Base-by-base conservation (phyloP, 306 rosid species). In the Cajanus cajan region DNA sequence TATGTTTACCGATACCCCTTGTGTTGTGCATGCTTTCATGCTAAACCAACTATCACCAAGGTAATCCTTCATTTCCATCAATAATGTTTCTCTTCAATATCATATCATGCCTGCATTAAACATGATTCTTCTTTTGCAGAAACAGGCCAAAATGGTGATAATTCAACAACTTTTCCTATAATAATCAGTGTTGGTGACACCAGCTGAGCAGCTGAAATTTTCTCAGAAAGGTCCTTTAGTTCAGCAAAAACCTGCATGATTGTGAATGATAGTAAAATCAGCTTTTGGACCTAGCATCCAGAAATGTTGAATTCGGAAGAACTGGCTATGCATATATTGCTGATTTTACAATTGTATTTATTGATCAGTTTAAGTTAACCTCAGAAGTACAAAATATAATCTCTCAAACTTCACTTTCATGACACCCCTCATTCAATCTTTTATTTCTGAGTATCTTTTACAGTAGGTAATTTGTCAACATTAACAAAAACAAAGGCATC, bases 81-180 rank as follows among this genome's bases (percentile, higher is more conserved):
- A 37, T 18, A 21, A 34, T 55, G 40, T 62, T 57, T 59, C 71
- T 39, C 43, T 6, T 14, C 58, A 57, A 21, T 14, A 58, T 10
- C 18, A 75, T 47, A 22, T 84, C 55, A 84, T 4, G 83, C 85
- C 51, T 89, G 87, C 25, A 80, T 86, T 59, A 91, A 79, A 79
- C 77, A 80, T 8, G 93, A 79, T 14, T 83, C 87, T 75, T 92
- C 89, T 72, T 72, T 76, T 45, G 75, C 36, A 78, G 92, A 48
- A 73, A 85, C 39, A 11, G 92, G 85, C 98, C 99, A 96, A 69
- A 80, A 82, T 11, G 98, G 94, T 12, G 99, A 96, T 74, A 91
- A 90, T 25, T 90, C 91, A 52, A 93, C 99, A 43, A 96, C 99
- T 84, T 88, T 96, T 63, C 99, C 98, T 64, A 96, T 88, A 16